Evolutionary conservation across 352 stramenopile species (phyloP), one percentile per base, ranked within the genome.

Genomic region (Halophytophthora polymorphica): DNA sequence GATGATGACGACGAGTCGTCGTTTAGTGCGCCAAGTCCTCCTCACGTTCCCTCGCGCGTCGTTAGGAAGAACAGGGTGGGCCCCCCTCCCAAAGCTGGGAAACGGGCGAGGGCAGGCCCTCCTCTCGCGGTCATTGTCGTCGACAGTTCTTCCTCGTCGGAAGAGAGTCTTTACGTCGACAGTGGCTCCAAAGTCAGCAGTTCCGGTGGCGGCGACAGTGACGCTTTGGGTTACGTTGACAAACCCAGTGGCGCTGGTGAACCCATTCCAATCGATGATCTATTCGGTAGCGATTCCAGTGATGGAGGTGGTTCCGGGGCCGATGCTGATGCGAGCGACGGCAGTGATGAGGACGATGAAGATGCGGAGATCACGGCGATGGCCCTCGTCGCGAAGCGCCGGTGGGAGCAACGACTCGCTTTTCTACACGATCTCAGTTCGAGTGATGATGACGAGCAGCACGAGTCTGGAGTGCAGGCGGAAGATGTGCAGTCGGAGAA

Each of bases 181-280:
- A 23, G 31, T 6, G 29, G 43, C 18, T 39, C 15, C 43, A 39
- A 31, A 31, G 25, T 8, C 25, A 31, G 25, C 8, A 10, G 4
- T 31, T 31, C 25, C 25, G 8, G 25, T 31, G 25, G 8, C 31
- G 40, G 45, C 33, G 40, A 35, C 33, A 8, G 35, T 40, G 35
- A 40, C 14, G 35, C 8, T 1, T 17, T 2, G 1, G 1, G 1
- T 10, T 21, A 12, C 35, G 35, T 21, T 40, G 35, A 17, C 35
- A 12, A 40, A 1, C 14, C 35, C 14, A 40, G 35, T 10, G 17
- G 14, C 35, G 50, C 18, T 34, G 18, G 22, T 31, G 47, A 40
- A 22, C 39, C 23, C 23, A 54, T 31, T n/a, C 43, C 57, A 28
- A 56, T 57, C 29, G 53, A 65, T 53, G 51, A 47, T 1, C 39